Base-by-base conservation (phyloP, 2,329 filamentous ascomycete genomes). In the Ilyonectria mors-panacis region DNA sequence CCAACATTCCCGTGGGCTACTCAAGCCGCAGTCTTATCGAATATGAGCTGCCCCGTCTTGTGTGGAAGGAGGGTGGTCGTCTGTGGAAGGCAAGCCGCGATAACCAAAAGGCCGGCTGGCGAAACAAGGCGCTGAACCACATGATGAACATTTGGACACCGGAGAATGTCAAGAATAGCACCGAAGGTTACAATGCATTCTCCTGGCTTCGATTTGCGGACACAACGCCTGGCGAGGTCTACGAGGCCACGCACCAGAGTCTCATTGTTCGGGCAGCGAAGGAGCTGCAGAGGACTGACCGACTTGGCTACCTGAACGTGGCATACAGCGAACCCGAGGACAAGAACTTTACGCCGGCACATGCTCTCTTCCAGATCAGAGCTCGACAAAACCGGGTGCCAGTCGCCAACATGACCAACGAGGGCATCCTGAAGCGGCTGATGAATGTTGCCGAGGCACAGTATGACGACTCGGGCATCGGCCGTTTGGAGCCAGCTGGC, bases 181-280 rank as follows among this genome's bases (percentile, higher is more conserved):
- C 87, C 12, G 84, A 86, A 23, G 86, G 87, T 1, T 85, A 87
- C 56, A 88, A 89, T 15, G 87, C 90, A 2, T 98, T 98, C 80
- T 95, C 95, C 0, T 99, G 94, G 90, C 86, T 98, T 66, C 91
- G 94, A 5, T 97, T 99, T 75, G 89, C 93, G 4, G 94, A 97
- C 74, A 85, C 87, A 0, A 96, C 94, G 15, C 84, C 91, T 2
- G 86, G 86, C 10, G 95, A 98, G 69, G 91, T 90, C 1, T 93
- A 92, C 65, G 85, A 86, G 61, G 87, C 91, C 35, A 92, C 92
- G 4, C 92, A 91, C 73, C 85, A 87, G 59, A 91, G 91, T 66
- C 73, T 97, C 2, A 93, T 97, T 73, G 86, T 92, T 60, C 93
- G 95, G 44, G 92, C 94, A 4, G 82, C 92, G 1, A 86, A 90